phyloP scores from a whole-genome alignment of 306 rosid species.

The Corylus heterophylla region DNA sequence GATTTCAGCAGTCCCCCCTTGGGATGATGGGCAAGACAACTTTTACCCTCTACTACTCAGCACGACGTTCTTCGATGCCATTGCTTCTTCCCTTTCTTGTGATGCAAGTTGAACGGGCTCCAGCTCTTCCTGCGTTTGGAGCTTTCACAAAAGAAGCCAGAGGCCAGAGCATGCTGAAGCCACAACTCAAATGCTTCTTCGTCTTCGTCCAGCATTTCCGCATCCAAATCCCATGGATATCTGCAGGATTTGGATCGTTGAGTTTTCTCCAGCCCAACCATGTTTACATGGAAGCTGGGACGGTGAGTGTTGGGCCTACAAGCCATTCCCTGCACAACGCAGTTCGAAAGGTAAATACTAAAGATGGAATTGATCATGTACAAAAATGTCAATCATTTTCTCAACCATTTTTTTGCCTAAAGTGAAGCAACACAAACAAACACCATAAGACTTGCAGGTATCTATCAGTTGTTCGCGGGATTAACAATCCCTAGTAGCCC shows the following conservation, averaged over 20 bases:
- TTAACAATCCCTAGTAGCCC: not conserved
- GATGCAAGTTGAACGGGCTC: slow-evolving; percentile 91
- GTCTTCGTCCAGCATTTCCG: slow-evolving; percentile 93
- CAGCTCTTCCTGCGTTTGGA: slow-evolving; percentile 95
- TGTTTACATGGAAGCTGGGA: slow-evolving; percentile 95
- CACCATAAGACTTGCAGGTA: not conserved
- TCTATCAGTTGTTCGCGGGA: not conserved
- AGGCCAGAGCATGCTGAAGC: slow-evolving; percentile 97
- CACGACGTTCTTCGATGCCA: slow-evolving; percentile 87
- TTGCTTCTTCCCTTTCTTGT: slow-evolving; percentile 83
- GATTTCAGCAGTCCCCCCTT: not conserved
- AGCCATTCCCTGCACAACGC: slow-evolving; percentile 83
- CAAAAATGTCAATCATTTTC: not conserved
- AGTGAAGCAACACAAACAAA: slow-evolving; percentile 3
- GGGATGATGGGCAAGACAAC: not conserved
- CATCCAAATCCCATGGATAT: slow-evolving; percentile 94
- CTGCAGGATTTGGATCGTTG: slow-evolving; percentile 78
- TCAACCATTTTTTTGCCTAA: no score
- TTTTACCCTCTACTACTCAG: slow-evolving; percentile 29
- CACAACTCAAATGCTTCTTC: slow-evolving; percentile 91
- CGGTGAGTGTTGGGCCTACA: slow-evolving; percentile 97
- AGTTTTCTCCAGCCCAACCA: slow-evolving; percentile 94
- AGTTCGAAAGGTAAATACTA: slow-evolving; percentile 15
- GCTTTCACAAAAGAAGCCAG: slow-evolving; percentile 86
- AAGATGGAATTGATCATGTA: not conserved